Evolutionary conservation across 371 early-diverging fungal species (phyloP), one percentile per base, ranked within the genome.

Genomic region (Phascolomyces articulosus): DNA sequence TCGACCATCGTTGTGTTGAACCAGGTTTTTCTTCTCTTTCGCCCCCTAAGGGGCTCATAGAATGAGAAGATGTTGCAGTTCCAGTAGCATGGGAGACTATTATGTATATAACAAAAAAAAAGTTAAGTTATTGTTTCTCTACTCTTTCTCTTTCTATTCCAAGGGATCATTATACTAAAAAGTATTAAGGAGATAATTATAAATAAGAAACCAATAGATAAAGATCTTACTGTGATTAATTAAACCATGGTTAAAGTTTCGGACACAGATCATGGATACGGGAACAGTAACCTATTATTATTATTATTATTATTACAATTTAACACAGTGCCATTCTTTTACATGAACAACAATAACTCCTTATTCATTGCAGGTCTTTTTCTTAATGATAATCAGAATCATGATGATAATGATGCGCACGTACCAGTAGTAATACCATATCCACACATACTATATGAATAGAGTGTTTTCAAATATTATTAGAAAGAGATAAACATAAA

Each of bases 401-500:
- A n/a, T 44, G 18, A n/a, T n/a, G n/a, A n/a, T n/a, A n/a, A n/a
- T 44, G 4, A 10, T 51, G 21, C 51, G 23, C 21, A 48, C 60
- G 62, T 65, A 68, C 72, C 66, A 74, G 40, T 54, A 74, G 68
- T 34, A 74, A 64, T 7, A 66, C 71, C 63, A 74, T 70, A 59
- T 74, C 74, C 15, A 75, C 75, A 53, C 72, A 72, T 40, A 71
- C 75, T 75, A 64, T 34, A 53, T 20, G 13, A 31, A 23, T 15
- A 47, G 8, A 27, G 15, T 53, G 41, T 20, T 34, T 13, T 41
- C 26, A 29, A 27, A 13, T 6, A n/a, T n/a, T n/a, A n/a, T n/a
- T n/a, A n/a, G n/a, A n/a, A n/a, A n/a, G n/a, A n/a, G n/a, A n/a
- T n/a, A n/a, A n/a, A n/a, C n/a, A n/a, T n/a, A n/a, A n/a, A n/a